Percentiles rank a stretch among this genome's conserved stretches.
Evolutionary conservation across 805 yeast genomes (phyloP).

Genomic region (Wickerhamomyces alni): DNA sequence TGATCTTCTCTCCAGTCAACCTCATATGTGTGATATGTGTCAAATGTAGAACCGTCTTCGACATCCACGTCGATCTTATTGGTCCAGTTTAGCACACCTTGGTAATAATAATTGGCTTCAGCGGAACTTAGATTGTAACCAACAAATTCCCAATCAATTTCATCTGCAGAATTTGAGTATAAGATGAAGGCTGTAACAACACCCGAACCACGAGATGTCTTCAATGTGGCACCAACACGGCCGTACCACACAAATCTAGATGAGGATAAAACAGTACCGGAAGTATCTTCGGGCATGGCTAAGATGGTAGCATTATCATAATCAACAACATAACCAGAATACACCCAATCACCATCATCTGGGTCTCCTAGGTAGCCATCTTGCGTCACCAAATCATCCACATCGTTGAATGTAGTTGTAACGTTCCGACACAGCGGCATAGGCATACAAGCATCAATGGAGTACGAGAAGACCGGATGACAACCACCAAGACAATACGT

Average conservation of each 20-base stretch:
- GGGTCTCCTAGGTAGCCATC: conserved; percentile 57
- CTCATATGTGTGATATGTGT: conserved; percentile 66
- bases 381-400: conserved; percentile 21
- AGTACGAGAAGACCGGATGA: conserved; percentile 46
- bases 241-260: conserved; percentile 87
- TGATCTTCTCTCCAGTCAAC: conserved; percentile 78
- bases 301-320: conserved; percentile 52
- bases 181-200: conserved; percentile 82
- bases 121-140: conserved; percentile 65
- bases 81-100: conserved; percentile 65
- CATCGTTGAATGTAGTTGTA: conserved; percentile 34
- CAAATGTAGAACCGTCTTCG: conserved; percentile 52
- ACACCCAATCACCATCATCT: conserved; percentile 60
- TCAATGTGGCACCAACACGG: conserved; percentile 59
- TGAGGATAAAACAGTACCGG: conserved; percentile 78
- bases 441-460: conserved; percentile 71
- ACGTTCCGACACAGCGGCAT: conserved; percentile 65
- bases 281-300: conserved; percentile 71
- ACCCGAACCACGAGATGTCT: conserved; percentile 72
- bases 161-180: conserved; percentile 83
- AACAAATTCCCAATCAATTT: conserved; percentile 81
- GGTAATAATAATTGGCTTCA: conserved; percentile 77
- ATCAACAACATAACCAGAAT: conserved; percentile 43
- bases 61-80: conserved; percentile 42
- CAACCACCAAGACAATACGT: conserved; percentile 81